Evolutionary conservation across 2,329 filamentous ascomycete species (phyloP), one percentile per base, ranked within the genome.

Genomic region (Daldinia sp.): DNA sequence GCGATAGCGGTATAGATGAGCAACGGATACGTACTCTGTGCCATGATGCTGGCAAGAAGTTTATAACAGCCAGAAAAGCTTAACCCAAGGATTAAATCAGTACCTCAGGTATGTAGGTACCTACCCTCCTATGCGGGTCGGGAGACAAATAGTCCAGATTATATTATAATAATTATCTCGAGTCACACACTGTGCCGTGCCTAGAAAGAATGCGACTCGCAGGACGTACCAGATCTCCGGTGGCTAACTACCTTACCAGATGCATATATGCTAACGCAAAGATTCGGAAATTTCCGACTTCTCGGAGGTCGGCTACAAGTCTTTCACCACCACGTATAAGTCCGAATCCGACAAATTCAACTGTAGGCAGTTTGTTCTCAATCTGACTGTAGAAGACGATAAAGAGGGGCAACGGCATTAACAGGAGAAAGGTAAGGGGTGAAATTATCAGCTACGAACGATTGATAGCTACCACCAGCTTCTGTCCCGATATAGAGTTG

Each of bases 401-500:
- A 5, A 23, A 20, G 42, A 12, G 4, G 18, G 10, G 3, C 23
- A 7, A 12, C 18, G 4, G 23, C 7, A 44, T 44, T 44, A 10
- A 44, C 23, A 23, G 6, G 18, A 44, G 33, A 20, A 3, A 18
- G 23, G 6, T 44, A 44, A 20, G 6, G 4, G 3, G 42, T 39
- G 5, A 13, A 39, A 35, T 9, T 35, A 9, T 39, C 12, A 3
- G 23, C 12, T 44, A 44, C 18, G 42, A 44, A 23, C 18, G 18
- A 10, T 23, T 4, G 12, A 44, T 44, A 10, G 23, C 42, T 44
- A 54, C 50, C 15, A 54, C 50, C n/a, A 54, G 50, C 28, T 35
- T 53, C 48, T 53, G 23, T 18, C 48, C 48, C 18, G 48, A 53
- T 18, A 53, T 15, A 53, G 48, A 30, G 10, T 28, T 28, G 7